Conservation (phyloP, 345 rosid species). For the Geranium brycei region DNA sequence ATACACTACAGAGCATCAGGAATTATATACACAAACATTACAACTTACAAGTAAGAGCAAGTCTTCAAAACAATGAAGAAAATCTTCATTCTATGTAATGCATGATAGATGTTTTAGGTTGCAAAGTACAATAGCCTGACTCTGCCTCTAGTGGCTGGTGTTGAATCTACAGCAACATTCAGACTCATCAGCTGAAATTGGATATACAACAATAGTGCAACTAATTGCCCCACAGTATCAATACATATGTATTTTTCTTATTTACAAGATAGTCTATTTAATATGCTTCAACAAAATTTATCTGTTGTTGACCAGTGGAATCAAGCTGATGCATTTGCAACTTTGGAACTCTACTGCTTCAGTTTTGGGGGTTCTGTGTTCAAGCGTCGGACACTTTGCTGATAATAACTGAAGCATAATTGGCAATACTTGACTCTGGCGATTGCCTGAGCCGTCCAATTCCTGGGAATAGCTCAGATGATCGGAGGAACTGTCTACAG, state of each 20-base stretch:
- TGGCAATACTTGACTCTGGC: slow-evolving; percentile 70
- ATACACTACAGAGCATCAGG: no score
- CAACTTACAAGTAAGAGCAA: no score
- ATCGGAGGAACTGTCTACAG: slow-evolving; percentile 57
- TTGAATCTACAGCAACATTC: background rate
- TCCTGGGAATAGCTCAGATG: slow-evolving; percentile 66
- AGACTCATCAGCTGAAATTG: background rate
- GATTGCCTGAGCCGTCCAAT: slow-evolving; percentile 73
- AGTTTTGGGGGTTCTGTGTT: no score
- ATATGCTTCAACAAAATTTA: background rate
- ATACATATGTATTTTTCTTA: background rate
- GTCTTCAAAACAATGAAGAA: no score
- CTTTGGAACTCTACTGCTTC: background rate
- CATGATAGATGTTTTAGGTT: no score
- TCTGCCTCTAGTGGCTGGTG: no score
- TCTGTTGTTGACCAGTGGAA: background rate
- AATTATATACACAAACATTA: no score
- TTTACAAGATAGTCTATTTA: background rate
- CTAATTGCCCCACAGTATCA: background rate
- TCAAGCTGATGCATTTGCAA: background rate
- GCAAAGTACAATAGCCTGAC: no score
- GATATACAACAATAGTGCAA: background rate
- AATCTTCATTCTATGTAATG: no score
- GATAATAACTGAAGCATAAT: slow-evolving; percentile 61
- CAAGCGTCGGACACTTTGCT: slow-evolving; percentile 48